Base-by-base conservation (phyloP, 192 early-diverging fungal species). In the Rhizophagus sp. region DNA sequence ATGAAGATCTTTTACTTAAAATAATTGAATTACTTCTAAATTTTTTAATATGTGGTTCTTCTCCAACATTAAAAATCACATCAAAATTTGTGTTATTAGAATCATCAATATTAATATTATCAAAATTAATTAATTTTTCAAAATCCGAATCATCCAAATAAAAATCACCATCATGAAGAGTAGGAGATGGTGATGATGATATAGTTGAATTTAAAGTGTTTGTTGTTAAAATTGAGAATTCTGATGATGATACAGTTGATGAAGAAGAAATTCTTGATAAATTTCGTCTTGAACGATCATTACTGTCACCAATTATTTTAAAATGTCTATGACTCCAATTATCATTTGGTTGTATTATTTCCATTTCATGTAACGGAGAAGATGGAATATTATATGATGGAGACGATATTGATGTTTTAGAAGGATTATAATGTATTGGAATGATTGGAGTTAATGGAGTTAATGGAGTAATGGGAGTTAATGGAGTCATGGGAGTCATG, bases 61-160 rank as follows among this genome's bases (percentile, higher is more conserved):
- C 33, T 27, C 75, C 75, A 17, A 76, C 62, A n/a, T 39, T 36
- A 49, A 76, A 65, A 10, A 76, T 62, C 7, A 76, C 75, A 25
- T 76, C 75, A 62, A 64, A 64, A 76, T 76, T 50, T 52, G 41
- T 19, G 44, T 39, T 39, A 70, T 25, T 11, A 70, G 15, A 8
- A n/a, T n/a, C 6, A 44, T 7, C 17, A 70, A 3, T 19, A 44
- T 44, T 70, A 70, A 3, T 8, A 44, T 44, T 70, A 70, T 70
- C 68, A n/a, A 70, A 12, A n/a, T 70, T 41, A 47, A 70, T 70
- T 41, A 44, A 70, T 70, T 39, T 70, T 70, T 70, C 68, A 70
- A 70, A 70, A 44, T 17, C 68, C 10, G 12, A n/a, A 41, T 70
- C 68, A 70, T 70, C 68, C 0, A 47, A 47, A 47, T 47, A 47